Evolutionary conservation across 2,329 filamentous ascomycete species (phyloP).

Genomic region (Leptographium radiaticola): DNA sequence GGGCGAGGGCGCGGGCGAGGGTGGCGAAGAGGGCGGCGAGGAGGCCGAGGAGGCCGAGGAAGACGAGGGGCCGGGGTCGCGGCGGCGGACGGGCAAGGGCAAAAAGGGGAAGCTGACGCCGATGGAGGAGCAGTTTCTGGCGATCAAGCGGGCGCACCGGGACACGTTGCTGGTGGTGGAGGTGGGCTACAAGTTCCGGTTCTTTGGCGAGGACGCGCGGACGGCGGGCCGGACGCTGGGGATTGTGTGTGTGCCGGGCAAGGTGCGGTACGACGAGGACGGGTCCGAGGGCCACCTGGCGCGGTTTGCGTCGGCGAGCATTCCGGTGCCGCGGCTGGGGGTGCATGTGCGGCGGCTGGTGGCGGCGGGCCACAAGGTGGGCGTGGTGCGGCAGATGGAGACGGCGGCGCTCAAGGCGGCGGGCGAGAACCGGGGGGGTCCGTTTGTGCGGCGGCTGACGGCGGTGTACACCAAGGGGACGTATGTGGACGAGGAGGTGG

Average conservation of each 20-base stretch:
- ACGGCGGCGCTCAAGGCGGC: constrained; percentile 92
- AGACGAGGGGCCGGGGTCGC: constrained; percentile 44
- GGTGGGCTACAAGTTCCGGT: constrained; percentile 95
- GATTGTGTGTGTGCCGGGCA: constrained; percentile 94
- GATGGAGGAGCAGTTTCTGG: constrained; percentile 84
- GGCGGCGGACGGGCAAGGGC: constrained; percentile 52
- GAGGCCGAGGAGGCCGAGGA: constrained; percentile 43
- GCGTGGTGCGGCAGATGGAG: constrained; percentile 86
- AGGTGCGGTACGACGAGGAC: constrained; percentile 88
- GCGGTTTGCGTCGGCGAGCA: constrained; percentile 88
- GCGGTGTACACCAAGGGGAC: constrained; percentile 97
- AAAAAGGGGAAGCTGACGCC: constrained; percentile 81
- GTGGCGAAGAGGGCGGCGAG: constrained; percentile 21
- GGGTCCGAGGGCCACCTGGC: constrained; percentile 84
- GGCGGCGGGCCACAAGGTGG: constrained; percentile 86
- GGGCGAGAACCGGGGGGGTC: constrained; percentile 84
- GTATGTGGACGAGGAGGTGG: constrained; percentile 88
- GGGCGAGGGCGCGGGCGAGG: constrained; percentile 68
- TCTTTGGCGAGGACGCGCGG: constrained; percentile 91
- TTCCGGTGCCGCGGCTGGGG: constrained; percentile 79
- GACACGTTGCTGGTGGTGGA: constrained; percentile 87
- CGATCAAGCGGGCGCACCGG: constrained; percentile 83
- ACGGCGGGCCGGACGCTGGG: constrained; percentile 79
- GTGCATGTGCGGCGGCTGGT: constrained; percentile 92
- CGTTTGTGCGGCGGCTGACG: constrained; percentile 84